A percentile compares a stretch with the other conserved stretches of the same genome.
phyloP scores from a whole-genome alignment of 176 grass and related monocot species.

The Aegilops speltoides region DNA sequence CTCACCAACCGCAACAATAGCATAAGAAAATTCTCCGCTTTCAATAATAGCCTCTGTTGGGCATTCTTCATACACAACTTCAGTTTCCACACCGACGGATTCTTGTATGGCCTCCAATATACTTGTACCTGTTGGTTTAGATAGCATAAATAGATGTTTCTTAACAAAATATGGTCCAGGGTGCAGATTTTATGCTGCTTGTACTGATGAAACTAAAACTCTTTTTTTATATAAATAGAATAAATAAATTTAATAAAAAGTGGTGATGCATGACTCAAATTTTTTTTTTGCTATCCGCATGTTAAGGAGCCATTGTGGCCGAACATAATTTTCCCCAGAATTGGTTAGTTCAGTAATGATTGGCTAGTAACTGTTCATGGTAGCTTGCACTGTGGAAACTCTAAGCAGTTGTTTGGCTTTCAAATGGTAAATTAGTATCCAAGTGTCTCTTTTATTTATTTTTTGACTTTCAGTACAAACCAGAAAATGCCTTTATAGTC shows the following conservation, averaged over 20 bases:
- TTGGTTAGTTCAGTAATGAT: not conserved
- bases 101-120: conserved; percentile 75
- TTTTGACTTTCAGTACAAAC: not conserved
- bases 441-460: not conserved
- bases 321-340: not conserved
- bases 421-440: not conserved
- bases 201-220: not conserved
- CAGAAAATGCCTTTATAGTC: not conserved
- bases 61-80: conserved; percentile 63
- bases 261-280: not conserved
- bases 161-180: not conserved
- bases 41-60: conserved; percentile 56
- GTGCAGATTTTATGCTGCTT: conserved; percentile 13
- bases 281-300: not conserved
- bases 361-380: not conserved
- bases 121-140: conserved; percentile 58
- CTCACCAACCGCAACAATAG: conserved; percentile 80
- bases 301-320: not conserved
- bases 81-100: conserved; percentile 52
- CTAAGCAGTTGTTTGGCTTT: not conserved
- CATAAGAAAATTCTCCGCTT: conserved; percentile 54
- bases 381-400: not conserved
- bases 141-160: conserved; percentile 12
- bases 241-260: not conserved
- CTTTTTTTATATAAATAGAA: not conserved